These are phyloP conservation scores for Crithidia sp. DNA, from an alignment of 208 protist genomes.

Conservation along the genomic window DNA sequence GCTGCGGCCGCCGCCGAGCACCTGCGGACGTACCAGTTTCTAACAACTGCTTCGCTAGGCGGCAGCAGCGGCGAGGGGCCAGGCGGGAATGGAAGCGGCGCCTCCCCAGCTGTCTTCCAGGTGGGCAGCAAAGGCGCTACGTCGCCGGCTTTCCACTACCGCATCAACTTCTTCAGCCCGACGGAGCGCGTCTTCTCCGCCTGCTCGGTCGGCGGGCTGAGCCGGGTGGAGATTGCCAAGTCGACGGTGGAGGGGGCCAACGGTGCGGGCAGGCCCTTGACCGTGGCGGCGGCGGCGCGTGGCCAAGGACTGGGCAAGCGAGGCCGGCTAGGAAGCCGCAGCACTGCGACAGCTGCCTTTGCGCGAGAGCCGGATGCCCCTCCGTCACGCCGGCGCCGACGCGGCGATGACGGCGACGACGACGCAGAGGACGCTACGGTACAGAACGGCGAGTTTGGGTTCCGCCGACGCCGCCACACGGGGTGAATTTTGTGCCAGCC, in stretches of 20 bases:
- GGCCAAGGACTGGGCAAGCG: conserved; percentile 19
- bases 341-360: conserved; percentile 10
- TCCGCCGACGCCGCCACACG: conserved; percentile 8
- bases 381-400: conserved; percentile 17
- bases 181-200: conserved; percentile 80
- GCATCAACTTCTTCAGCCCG: conserved; percentile 70
- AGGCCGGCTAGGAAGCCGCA: background rate
- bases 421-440: background rate
- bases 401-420: background rate
- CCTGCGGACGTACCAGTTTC: conserved; percentile 20
- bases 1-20: background rate
- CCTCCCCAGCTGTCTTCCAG: conserved; percentile 11
- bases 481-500: background rate
- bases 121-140: conserved; percentile 30
- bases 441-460: background rate
- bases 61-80: background rate
- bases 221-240: conserved; percentile 67
- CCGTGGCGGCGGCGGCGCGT: conserved; percentile 3
- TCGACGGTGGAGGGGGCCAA: conserved; percentile 23
- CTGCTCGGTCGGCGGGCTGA: conserved; percentile 73
- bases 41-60: conserved; percentile 5
- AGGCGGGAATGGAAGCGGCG: background rate
- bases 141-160: conserved; percentile 55
- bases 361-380: conserved; percentile 18
- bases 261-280: conserved; percentile 1